Conservation (phyloP, 2,329 filamentous ascomycete genomes). For the Fusarium staphyleae region DNA sequence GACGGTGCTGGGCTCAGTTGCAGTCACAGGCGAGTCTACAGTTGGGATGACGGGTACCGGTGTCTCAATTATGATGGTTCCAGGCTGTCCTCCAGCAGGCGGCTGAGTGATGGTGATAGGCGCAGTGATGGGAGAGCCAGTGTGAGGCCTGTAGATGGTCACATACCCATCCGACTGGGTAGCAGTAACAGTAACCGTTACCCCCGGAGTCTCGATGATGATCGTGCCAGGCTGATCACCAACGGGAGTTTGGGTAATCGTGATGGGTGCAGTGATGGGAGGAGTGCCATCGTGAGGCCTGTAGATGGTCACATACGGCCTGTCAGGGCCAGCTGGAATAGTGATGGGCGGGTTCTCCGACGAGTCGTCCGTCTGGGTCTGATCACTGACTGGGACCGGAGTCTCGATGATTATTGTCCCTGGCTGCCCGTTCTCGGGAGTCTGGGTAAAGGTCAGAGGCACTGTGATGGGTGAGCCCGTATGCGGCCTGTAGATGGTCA, state of each 20-base stretch:
- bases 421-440: conserved; percentile 8
- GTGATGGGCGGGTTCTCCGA: conserved; percentile 8
- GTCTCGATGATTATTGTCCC: conserved; percentile 29
- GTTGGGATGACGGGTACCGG: conserved; percentile 10
- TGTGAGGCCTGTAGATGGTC: conserved; percentile 24
- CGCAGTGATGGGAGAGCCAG: conserved; percentile 24
- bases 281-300: background rate
- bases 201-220: background rate
- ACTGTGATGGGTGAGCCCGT: conserved; percentile 9
- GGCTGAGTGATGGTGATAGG: conserved; percentile 29
- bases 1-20: conserved; percentile 13
- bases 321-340: conserved; percentile 24
- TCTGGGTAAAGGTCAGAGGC: conserved; percentile 17
- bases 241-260: background rate
- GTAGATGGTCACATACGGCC: conserved; percentile 13
- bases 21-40: conserved; percentile 4
- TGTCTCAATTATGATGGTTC: conserved; percentile 29
- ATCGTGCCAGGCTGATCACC: background rate
- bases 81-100: conserved; percentile 24
- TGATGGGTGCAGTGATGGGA: background rate
- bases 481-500: conserved; percentile 26
- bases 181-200: background rate
- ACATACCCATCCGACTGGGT: background rate
- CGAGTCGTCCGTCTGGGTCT: conserved; percentile 1
- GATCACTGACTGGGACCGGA: conserved; percentile 14